These are phyloP conservation scores for Plasmodium vivax DNA, from an alignment of 169 alveolate genomes.

Conservation along the genomic window DNA sequence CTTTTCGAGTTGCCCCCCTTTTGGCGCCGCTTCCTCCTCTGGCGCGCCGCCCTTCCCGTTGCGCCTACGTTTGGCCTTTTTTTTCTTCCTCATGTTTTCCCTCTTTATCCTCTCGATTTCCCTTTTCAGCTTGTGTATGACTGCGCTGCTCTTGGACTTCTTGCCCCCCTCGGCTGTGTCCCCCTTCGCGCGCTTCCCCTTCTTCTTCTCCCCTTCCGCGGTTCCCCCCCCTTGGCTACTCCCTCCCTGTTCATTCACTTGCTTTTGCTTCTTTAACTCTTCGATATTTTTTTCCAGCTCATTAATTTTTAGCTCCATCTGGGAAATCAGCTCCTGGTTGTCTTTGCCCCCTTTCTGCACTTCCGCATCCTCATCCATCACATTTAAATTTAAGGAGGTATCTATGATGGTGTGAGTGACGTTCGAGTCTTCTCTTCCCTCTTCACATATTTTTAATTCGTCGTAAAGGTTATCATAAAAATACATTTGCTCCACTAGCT, in stretches of 20 bases:
- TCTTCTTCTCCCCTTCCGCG: background rate
- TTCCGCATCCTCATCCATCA: constrained; percentile 25
- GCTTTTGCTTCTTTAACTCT: constrained; percentile 23
- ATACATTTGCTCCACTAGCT: constrained; percentile 65
- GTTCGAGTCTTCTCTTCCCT: background rate
- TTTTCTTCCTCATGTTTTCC: background rate
- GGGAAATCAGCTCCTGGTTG: constrained; percentile 14
- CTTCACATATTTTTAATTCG: constrained; percentile 42
- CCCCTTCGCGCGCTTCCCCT: background rate
- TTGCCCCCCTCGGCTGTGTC: background rate
- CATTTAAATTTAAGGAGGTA: constrained; percentile 65
- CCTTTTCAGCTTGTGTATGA: constrained; percentile 36
- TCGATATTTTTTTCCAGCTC: constrained; percentile 34
- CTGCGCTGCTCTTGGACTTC: background rate
- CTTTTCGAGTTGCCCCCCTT: background rate
- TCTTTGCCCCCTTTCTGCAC: background rate
- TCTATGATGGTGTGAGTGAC: constrained; percentile 23
- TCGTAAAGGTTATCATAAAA: constrained; percentile 51
- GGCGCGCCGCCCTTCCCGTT: background rate
- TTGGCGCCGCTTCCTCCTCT: background rate
- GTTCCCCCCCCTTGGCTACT: background rate
- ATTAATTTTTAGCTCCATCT: constrained; percentile 37
- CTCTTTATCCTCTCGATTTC: constrained; percentile 38
- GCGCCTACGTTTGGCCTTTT: background rate
- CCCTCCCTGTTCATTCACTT: background rate